Percentiles rank a stretch among this genome's conserved stretches.
These are phyloP conservation scores for Alternaria ventricosa DNA, from an alignment of 2,329 filamentous ascomycete genomes.

Conservation along the genomic window DNA sequence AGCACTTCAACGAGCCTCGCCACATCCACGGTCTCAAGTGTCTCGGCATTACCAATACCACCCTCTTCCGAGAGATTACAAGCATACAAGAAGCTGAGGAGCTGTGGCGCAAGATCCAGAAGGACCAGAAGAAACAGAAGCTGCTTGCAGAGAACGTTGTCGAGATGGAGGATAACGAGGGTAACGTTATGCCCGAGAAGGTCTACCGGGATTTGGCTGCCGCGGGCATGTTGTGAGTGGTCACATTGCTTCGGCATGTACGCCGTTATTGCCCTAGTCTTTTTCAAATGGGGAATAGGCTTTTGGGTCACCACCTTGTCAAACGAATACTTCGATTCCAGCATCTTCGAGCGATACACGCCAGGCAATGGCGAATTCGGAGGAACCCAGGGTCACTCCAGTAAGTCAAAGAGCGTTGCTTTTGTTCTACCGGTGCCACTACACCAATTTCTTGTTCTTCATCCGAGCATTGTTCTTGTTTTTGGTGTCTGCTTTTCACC, in stretches of 20 bases:
- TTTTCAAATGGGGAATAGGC: background rate
- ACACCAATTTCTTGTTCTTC: background rate
- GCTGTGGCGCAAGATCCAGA: slow-evolving; percentile 92
- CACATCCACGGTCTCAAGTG: slow-evolving; percentile 95
- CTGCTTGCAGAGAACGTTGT: slow-evolving; percentile 82
- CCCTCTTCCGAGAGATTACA: slow-evolving; percentile 91
- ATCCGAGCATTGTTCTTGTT: background rate
- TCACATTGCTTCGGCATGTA: background rate
- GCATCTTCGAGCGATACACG: background rate
- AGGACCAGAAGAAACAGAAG: slow-evolving; percentile 79
- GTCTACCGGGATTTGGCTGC: slow-evolving; percentile 96
- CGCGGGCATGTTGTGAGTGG: slow-evolving; percentile 69
- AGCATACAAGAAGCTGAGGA: slow-evolving; percentile 86
- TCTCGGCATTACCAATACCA: slow-evolving; percentile 88
- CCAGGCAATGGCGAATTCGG: background rate
- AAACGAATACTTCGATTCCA: background rate
- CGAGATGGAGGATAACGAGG: slow-evolving; percentile 97
- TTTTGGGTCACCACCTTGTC: background rate
- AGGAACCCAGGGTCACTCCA: background rate
- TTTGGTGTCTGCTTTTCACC: background rate
- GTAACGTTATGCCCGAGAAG: slow-evolving; percentile 99
- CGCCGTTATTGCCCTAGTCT: too few relatives aligned
- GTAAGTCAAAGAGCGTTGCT: background rate
- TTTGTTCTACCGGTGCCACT: background rate
- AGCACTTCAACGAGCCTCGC: slow-evolving; percentile 94